Base-by-base conservation (phyloP, 164 flowering plant genomes). In the Vitis rotundifolia region DNA sequence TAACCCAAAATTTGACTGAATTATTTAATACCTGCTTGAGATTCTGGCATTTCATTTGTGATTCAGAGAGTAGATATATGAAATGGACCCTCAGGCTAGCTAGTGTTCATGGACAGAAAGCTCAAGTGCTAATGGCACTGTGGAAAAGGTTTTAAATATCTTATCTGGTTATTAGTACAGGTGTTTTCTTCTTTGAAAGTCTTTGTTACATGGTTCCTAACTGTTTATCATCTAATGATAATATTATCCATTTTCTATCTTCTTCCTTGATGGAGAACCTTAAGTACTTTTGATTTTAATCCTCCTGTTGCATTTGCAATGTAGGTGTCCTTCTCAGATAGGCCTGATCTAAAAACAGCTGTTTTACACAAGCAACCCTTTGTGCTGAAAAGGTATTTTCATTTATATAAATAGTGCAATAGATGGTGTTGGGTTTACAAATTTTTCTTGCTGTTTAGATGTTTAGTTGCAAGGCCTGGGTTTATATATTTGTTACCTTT, bases 51-150 rank as follows among this genome's bases (percentile, higher is more conserved):
- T 48, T 13, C 26, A 62, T 11, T 44, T 47, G 53, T 28, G 47
- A 62, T 78, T 78, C 85, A 85, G 92, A 79, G 68, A 74, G 75
- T 29, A 85, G 62, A 71, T 84, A 75, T 66, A 79, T 75, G 60
- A 85, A 80, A 66, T 88, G 92, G 92, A 78, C 77, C 66, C 79
- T 88, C 68, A 79, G 75, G 68, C 72, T 88, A 28, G 57, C 73
- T 51, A 88, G 92, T 55, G 75, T 81, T 50, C 90, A 88, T 80
- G 92, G 90, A 64, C 77, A 74, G 15, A 85, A 65, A 75, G 86
- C 85, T 67, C 88, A 83, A 56, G 59, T 88, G 69, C 84, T 89
- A 54, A 86, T 86, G 26, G 26, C 57, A 73, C 86, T 59, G 74
- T 78, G 75, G 81, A 86, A 57, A 82, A 82, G 37, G 89, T 83